Percentiles rank a stretch among this genome's conserved stretches.
These are phyloP conservation scores for Xerocomellus intermedius DNA, from an alignment of 768 basidiomycete genomes.

Conservation along the genomic window DNA sequence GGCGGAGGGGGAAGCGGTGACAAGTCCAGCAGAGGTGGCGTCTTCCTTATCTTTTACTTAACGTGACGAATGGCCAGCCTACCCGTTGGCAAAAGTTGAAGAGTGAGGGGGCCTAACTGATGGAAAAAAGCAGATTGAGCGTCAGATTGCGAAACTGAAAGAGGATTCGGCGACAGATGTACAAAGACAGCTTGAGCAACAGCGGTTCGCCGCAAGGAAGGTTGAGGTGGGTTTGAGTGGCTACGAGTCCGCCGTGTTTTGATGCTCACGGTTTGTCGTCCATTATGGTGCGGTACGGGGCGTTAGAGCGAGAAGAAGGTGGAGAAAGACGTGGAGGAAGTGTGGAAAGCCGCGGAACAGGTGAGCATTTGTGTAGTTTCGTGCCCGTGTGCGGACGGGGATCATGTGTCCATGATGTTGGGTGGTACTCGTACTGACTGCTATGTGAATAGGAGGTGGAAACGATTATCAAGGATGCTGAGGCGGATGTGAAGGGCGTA, in stretches of 20 bases:
- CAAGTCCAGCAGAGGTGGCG: constrained; percentile 15
- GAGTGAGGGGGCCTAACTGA: neutral
- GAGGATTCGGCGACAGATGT: constrained; percentile 24
- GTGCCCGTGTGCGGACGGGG: neutral
- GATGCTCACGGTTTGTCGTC: neutral
- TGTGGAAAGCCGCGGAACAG: constrained; percentile 7
- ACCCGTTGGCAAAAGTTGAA: neutral
- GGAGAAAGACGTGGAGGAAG: constrained; percentile 2
- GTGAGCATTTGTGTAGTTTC: constrained; percentile 1
- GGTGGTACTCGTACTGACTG: neutral
- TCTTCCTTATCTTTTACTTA: neutral
- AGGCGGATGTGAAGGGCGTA: neutral
- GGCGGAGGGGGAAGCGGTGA: neutral
- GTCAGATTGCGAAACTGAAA: constrained; percentile 20
- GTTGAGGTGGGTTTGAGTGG: neutral
- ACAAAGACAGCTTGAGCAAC: constrained; percentile 19
- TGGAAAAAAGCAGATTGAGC: constrained; percentile 16
- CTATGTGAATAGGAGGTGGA: constrained; percentile 1
- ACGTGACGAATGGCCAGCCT: neutral
- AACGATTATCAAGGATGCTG: constrained; percentile 1
- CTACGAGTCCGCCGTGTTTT: neutral
- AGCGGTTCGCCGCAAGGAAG: constrained; percentile 9
- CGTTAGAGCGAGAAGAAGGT: constrained; percentile 1
- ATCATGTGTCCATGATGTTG: too few species aligned
- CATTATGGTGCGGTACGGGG: neutral